Evolutionary conservation across 768 basidiomycete genomes (phyloP).

Genomic region (Ramaria sp.): DNA sequence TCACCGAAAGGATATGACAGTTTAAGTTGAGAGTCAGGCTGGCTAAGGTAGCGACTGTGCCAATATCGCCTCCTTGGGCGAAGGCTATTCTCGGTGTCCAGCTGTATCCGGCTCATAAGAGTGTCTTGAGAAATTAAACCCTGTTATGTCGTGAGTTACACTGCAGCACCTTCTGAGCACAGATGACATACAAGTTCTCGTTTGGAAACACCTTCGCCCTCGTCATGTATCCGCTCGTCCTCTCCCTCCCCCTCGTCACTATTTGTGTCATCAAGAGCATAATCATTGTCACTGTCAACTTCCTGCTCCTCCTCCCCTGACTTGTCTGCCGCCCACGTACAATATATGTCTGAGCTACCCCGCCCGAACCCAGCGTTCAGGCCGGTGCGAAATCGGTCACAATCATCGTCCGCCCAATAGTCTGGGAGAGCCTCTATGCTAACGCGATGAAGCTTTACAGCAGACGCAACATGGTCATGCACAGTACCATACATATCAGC

Average conservation of each 20-base stretch:
- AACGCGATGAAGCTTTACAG: constrained; percentile 42
- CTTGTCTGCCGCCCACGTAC: not conserved
- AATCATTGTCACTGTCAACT: constrained; percentile 14
- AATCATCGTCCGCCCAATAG: constrained; percentile 37
- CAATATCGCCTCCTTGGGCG: constrained; percentile 49
- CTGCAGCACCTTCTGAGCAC: not conserved
- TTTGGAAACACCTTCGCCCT: not conserved
- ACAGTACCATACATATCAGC: constrained; percentile 37
- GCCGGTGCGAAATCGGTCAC: constrained; percentile 12
- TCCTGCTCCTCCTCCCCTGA: constrained; percentile 13
- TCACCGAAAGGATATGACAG: constrained; percentile 50
- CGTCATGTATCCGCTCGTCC: constrained; percentile 13
- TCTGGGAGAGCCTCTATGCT: constrained; percentile 45
- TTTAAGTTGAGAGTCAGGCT: constrained; percentile 34
- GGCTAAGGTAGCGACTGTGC: constrained; percentile 23
- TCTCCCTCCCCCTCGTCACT: constrained; percentile 12
- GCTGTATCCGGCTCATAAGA: constrained; percentile 60
- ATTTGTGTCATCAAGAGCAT: constrained; percentile 11
- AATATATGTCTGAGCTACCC: constrained; percentile 1
- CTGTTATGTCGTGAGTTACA: constrained; percentile 23
- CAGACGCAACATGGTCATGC: constrained; percentile 29
- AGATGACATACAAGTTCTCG: constrained; percentile 6
- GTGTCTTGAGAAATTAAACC: constrained; percentile 67
- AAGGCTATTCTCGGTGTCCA: constrained; percentile 54
- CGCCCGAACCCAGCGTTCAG: constrained; percentile 2